A percentile compares a stretch with the other conserved stretches of the same genome.
Evolutionary conservation across 1,284 basidiomycete genomes (phyloP).

Genomic region (Trametes sp.): DNA sequence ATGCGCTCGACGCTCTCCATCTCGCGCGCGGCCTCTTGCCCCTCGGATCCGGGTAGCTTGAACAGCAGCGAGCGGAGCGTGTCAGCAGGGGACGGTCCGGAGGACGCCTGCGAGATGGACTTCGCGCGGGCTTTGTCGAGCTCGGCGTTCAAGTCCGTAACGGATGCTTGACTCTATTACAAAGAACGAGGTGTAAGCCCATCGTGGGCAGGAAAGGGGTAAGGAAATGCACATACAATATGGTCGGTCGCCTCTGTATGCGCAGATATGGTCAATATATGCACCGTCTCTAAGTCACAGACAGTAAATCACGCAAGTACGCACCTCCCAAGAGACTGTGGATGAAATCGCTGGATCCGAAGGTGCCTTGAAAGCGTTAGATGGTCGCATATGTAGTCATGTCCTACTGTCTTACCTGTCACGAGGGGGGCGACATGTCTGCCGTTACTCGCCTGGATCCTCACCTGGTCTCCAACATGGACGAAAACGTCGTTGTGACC

Average conservation of each 20-base stretch:
- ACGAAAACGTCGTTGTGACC: slow-evolving; percentile 84
- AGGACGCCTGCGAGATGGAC: slow-evolving; percentile 51
- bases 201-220: background rate
- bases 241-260: slow-evolving; percentile 73
- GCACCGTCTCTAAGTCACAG: background rate
- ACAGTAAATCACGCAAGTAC: slow-evolving; percentile 28
- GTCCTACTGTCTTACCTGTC: slow-evolving; percentile 62
- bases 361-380: slow-evolving; percentile 60
- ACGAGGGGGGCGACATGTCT: slow-evolving; percentile 83
- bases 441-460: slow-evolving; percentile 81
- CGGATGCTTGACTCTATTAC: slow-evolving; percentile 71
- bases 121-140: slow-evolving; percentile 73
- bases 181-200: too few species aligned
- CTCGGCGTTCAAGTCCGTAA: slow-evolving; percentile 86
- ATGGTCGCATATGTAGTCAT: background rate
- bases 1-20: slow-evolving; percentile 81
- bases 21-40: slow-evolving; percentile 71
- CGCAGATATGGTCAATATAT: slow-evolving; percentile 4
- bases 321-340: slow-evolving; percentile 75
- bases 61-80: slow-evolving; percentile 62
- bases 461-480: slow-evolving; percentile 89
- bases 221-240: slow-evolving; percentile 53
- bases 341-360: slow-evolving; percentile 89
- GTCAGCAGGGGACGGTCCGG: slow-evolving; percentile 48
- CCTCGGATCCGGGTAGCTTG: slow-evolving; percentile 67